A percentile compares a stretch with the other conserved stretches of the same genome.
Evolutionary conservation across 495 filamentous ascomycete species (phyloP).

Genomic region (Aspergillus baeticus): DNA sequence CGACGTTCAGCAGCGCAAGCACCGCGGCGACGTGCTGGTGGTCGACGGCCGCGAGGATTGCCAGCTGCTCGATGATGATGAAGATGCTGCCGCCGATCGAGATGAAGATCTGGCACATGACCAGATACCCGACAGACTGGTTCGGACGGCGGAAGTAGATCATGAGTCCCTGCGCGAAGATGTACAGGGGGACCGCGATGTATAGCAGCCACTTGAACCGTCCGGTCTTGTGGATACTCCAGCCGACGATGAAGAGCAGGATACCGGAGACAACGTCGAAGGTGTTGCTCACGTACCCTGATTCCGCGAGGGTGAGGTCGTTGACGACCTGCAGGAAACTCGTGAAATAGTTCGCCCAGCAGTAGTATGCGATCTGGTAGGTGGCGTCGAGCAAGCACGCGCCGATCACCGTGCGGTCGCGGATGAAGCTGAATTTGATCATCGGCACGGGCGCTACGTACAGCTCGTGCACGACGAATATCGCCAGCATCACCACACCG

Average conservation of each 20-base stretch:
- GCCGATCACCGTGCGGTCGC: constrained; percentile 62
- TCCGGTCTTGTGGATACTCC: constrained; percentile 53
- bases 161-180: constrained; percentile 59
- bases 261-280: constrained; percentile 50
- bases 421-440: constrained; percentile 56
- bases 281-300: constrained; percentile 54
- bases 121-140: constrained; percentile 59
- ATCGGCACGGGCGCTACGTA: constrained; percentile 55
- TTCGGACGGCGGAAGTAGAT: constrained; percentile 64
- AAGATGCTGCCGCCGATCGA: constrained; percentile 58
- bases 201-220: constrained; percentile 54
- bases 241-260: constrained; percentile 48
- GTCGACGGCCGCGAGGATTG: constrained; percentile 61
- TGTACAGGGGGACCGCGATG: constrained; percentile 58
- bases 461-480: constrained; percentile 57
- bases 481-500: constrained; percentile 50
- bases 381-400: constrained; percentile 56
- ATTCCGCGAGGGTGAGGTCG: constrained; percentile 47
- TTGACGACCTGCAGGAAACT: constrained; percentile 76
- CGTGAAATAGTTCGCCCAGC: constrained; percentile 60
- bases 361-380: constrained; percentile 55
- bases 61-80: constrained; percentile 64
- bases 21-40: constrained; percentile 68
- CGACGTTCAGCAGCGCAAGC: constrained; percentile 61
- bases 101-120: constrained; percentile 75